A percentile compares a stretch with the other conserved stretches of the same genome.
These are phyloP conservation scores for Cyberlindnera saturnus DNA, from an alignment of 805 yeast genomes.

Conservation along the genomic window DNA sequence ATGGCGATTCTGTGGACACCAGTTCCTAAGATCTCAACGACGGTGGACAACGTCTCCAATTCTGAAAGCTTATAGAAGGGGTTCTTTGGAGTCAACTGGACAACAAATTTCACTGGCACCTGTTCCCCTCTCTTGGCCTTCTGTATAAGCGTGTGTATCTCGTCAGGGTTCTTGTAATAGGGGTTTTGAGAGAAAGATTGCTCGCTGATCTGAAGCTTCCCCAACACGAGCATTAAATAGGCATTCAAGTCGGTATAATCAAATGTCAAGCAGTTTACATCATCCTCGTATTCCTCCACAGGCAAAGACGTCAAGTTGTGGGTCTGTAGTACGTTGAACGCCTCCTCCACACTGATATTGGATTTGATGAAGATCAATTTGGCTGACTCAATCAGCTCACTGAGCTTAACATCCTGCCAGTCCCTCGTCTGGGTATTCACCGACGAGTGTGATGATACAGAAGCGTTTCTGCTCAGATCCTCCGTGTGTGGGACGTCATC, in stretches of 20 bases:
- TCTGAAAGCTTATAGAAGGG: constrained; percentile 79
- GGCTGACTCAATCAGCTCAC: constrained; percentile 72
- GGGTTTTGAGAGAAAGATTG: constrained; percentile 23
- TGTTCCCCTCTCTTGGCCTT: constrained; percentile 83
- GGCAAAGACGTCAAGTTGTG: constrained; percentile 85
- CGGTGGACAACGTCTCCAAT: constrained; percentile 59
- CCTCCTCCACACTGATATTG: constrained; percentile 72
- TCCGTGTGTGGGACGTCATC: not conserved
- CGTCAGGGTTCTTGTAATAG: constrained; percentile 29
- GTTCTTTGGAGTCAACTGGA: constrained; percentile 78
- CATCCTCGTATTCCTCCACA: constrained; percentile 50
- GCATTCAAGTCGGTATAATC: constrained; percentile 91
- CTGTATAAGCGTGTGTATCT: constrained; percentile 36
- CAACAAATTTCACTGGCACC: constrained; percentile 87
- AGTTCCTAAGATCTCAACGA: constrained; percentile 82
- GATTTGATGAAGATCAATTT: constrained; percentile 68
- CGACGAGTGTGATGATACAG: constrained; percentile 43
- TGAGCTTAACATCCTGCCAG: constrained; percentile 69
- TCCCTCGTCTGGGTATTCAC: constrained; percentile 42
- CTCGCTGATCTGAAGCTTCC: constrained; percentile 45
- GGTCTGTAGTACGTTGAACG: constrained; percentile 69
- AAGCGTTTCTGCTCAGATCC: constrained; percentile 21
- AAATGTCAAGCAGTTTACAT: constrained; percentile 72
- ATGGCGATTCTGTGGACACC: constrained; percentile 95
- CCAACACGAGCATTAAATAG: constrained; percentile 76